Percentiles rank a stretch among this genome's conserved stretches.
Evolutionary conservation across 176 grass and related monocot genomes (phyloP).

Genomic region (Eragrostis nindensis): DNA sequence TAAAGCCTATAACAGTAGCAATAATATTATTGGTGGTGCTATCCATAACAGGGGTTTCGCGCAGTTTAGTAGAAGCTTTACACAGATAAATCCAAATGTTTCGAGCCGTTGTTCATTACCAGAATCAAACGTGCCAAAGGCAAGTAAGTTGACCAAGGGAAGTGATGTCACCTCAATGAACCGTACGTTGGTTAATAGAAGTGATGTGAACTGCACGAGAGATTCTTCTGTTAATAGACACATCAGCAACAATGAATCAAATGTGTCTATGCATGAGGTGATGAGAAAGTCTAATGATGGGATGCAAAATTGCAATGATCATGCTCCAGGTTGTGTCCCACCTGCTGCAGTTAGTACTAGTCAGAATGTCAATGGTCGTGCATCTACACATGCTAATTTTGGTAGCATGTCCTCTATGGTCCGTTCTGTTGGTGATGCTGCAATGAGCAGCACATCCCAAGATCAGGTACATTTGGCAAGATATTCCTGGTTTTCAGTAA

Average conservation of each 20-base stretch:
- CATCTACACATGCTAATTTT: conserved; percentile 55
- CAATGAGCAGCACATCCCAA: conserved; percentile 57
- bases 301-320: conserved; percentile 49
- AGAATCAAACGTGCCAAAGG: conserved; percentile 38
- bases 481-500: conserved; percentile 10
- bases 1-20: conserved; percentile 33
- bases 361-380: conserved; percentile 47
- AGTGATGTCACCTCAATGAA: conserved; percentile 40
- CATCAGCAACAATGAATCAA: conserved; percentile 39
- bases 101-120: conserved; percentile 27
- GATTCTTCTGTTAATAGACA: conserved; percentile 52
- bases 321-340: conserved; percentile 27
- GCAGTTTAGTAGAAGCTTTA: conserved; percentile 45
- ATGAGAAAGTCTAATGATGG: conserved; percentile 48
- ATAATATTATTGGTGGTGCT: background rate
- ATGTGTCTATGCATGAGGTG: conserved; percentile 49
- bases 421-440: conserved; percentile 61
- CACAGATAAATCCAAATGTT: conserved; percentile 43
- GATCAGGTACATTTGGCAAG: conserved; percentile 70
- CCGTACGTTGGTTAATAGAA: conserved; percentile 48
- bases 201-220: conserved; percentile 39
- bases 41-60: conserved; percentile 21
- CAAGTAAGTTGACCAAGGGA: conserved; percentile 39
- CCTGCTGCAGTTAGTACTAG: conserved; percentile 38
- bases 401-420: conserved; percentile 51